Evolutionary conservation across 163 green algal genomes (phyloP), one percentile per base, ranked within the genome.

Genomic region (Chloroidium sp.): DNA sequence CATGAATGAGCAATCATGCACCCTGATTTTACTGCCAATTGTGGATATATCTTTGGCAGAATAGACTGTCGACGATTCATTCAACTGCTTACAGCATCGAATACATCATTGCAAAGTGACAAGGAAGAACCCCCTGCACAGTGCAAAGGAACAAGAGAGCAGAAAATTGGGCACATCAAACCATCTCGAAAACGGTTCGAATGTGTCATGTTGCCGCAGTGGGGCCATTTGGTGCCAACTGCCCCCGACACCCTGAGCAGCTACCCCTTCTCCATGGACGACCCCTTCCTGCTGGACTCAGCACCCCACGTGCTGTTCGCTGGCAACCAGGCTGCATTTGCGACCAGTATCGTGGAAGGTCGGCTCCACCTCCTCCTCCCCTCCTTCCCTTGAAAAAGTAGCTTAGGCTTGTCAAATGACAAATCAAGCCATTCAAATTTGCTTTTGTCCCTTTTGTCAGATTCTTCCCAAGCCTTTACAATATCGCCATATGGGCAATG

Each of bases 191-290:
- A 36, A 36, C 36, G 36, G 36, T 36, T 36, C 36, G 36, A 36
- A 36, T 36, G 36, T 36, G 36, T 36, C 36, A 36, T 36, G 36
- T 36, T 36, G 36, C 36, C 36, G 36, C 36, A 72, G 6, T 98
- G 92, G 90, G 88, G 93, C 59, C 96, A 99, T 86, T 67, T 98
- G 59, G 91, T 90, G 1, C 96, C 95, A 69, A 99, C 94, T 62
- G 93, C 94, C 2, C 96, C 96, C 59, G 96, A 99, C 89, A 99
- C 96, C 4, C 91, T 99, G 4, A 90, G 93, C 10, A 92, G 89
- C 87, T 98, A 97, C 87, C 96, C 96, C 68, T 97, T 95, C 82
- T 77, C 87, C 13, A 89, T 96, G 80, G 62, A 82, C n/a, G 96
- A 99, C 88, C 96, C 96, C 61, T 99, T 99, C 88, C 90, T 99